A percentile compares a stretch with the other conserved stretches of the same genome.
phyloP scores from a whole-genome alignment of 306 rosid genomes.

The Pachyrhizus erosus region DNA sequence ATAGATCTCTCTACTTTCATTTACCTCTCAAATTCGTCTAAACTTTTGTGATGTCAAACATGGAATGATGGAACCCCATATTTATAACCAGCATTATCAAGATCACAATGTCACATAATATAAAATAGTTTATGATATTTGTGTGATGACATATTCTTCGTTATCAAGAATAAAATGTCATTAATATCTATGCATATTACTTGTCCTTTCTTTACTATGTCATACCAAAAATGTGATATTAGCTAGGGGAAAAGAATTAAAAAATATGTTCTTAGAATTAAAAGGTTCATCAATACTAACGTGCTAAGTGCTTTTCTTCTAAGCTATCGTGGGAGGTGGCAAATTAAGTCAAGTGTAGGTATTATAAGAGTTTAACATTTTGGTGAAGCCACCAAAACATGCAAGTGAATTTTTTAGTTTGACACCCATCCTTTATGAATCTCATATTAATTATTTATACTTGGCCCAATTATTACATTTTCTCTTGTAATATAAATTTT shows the following conservation, averaged over 20 bases:
- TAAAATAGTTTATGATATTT: background rate
- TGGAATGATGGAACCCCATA: no score
- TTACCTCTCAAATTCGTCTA: no score
- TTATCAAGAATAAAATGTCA: background rate
- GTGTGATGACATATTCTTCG: background rate
- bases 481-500: background rate
- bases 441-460: background rate
- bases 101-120: background rate
- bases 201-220: background rate
- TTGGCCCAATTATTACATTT: background rate
- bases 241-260: background rate
- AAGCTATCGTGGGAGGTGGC: background rate
- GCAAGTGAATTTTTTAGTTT: background rate
- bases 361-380: background rate
- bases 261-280: conserved; percentile 44
- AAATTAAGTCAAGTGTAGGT: background rate
- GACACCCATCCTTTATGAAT: background rate
- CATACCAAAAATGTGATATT: background rate
- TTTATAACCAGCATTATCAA: no score
- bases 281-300: background rate
- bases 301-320: background rate
- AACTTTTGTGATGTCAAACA: no score
- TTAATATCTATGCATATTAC: background rate
- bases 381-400: background rate
- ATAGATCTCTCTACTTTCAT: no score